Conservation (phyloP, 2,329 filamentous ascomycete genomes). For the Alternaria sp. region DNA sequence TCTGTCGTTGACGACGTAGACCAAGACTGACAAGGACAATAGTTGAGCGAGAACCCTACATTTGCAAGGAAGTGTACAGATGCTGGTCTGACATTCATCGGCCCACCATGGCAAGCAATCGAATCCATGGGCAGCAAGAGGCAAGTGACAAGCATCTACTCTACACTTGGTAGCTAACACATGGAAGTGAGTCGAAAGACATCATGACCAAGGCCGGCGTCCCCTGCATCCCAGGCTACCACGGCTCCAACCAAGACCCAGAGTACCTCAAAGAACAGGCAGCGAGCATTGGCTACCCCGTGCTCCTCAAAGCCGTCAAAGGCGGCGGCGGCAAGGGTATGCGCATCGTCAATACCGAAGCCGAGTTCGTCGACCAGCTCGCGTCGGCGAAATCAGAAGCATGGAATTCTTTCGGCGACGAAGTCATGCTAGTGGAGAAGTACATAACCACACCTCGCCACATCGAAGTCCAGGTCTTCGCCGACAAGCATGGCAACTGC, state of each 20-base stretch:
- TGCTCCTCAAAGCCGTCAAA: constrained; percentile 72
- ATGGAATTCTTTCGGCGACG: constrained; percentile 70
- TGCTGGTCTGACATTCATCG: constrained; percentile 92
- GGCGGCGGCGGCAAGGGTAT: constrained; percentile 74
- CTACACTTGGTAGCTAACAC: constrained; percentile 16
- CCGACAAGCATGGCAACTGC: constrained; percentile 70
- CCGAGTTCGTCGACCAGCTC: constrained; percentile 68
- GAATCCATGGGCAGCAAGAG: constrained; percentile 92
- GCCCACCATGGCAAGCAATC: constrained; percentile 80
- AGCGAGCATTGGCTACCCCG: constrained; percentile 71
- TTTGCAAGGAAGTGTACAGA: constrained; percentile 90
- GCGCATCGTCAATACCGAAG: constrained; percentile 66
- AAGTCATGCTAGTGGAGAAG: constrained; percentile 73
- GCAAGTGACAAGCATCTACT: constrained; percentile 41
- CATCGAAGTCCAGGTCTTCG: constrained; percentile 73
- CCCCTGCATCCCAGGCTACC: constrained; percentile 95
- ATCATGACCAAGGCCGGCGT: constrained; percentile 97
- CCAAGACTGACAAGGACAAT: constrained; percentile 21
- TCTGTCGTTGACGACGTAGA: not conserved
- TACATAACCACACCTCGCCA: constrained; percentile 72
- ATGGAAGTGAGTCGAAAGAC: constrained; percentile 76
- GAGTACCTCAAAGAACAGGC: constrained; percentile 72
- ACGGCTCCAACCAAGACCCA: constrained; percentile 81
- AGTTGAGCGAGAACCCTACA: constrained; percentile 85
- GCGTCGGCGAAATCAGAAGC: constrained; percentile 71